Evolutionary conservation across 78 protist species (phyloP).

Genomic region (Fonticula alba): DNA sequence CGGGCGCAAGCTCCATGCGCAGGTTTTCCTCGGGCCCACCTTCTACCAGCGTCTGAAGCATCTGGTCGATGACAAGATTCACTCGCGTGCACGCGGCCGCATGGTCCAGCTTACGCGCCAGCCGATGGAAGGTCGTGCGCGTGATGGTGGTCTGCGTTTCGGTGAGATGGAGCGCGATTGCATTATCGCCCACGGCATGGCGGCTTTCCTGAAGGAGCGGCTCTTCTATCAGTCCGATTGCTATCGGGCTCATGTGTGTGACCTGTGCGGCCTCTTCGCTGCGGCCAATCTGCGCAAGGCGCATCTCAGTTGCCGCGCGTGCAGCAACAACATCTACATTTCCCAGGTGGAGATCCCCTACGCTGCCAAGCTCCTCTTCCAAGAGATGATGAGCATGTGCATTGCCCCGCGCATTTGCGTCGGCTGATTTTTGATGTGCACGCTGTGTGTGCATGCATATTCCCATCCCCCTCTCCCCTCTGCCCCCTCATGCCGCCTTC

Average conservation of each 20-base stretch:
- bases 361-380: conserved; percentile 97
- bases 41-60: conserved; percentile 98
- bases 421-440: too few relatives aligned
- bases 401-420: conserved; percentile 77
- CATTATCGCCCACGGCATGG: conserved; percentile 25
- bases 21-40: conserved; percentile 92
- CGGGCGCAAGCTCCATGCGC: conserved; percentile 69
- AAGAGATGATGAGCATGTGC: conserved; percentile 96
- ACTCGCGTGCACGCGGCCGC: conserved; percentile 95
- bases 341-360: conserved; percentile 87
- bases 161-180: conserved; percentile 99
- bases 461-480: too few relatives aligned
- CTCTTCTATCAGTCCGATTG: conserved; percentile 73
- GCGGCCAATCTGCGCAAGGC: conserved; percentile 44
- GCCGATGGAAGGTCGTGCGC: conserved; percentile 94
- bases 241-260: conserved; percentile 90
- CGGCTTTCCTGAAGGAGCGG: conserved; percentile 84
- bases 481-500: too few relatives aligned
- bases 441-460: too few relatives aligned
- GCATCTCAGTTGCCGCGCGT: conserved; percentile 56
- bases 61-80: conserved; percentile 97
- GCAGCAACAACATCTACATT: conserved; percentile 48
- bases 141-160: conserved; percentile 99
- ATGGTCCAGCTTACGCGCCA: conserved; percentile 83
- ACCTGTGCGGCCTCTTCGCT: conserved; percentile 89